Conservation (phyloP, 164 flowering plant genomes). For the Warburgia ugandensis region DNA sequence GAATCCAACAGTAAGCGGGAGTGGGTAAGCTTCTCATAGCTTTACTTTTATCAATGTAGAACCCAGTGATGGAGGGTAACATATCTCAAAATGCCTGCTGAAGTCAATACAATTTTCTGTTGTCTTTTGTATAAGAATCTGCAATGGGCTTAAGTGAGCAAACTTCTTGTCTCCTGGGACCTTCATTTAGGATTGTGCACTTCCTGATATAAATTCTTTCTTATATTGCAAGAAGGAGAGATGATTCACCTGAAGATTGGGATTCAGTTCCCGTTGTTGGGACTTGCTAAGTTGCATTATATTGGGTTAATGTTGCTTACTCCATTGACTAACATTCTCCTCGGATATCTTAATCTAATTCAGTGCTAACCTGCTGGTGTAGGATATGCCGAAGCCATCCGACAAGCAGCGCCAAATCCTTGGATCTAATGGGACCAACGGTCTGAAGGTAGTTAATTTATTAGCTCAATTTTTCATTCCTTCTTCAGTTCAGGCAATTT, state of each 20-base stretch:
- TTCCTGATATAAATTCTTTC: not conserved
- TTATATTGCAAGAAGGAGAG: not conserved
- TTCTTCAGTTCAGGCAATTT: too few species aligned
- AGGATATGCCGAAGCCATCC: conserved; percentile 18
- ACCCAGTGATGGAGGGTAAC: too few species aligned
- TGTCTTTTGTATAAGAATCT: too few species aligned
- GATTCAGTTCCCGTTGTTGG: not conserved
- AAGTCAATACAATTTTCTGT: too few species aligned
- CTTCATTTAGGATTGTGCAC: too few species aligned
- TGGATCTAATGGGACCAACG: conserved; percentile 4
- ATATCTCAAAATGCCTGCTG: too few species aligned
- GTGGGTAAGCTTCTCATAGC: too few species aligned
- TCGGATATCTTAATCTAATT: not conserved
- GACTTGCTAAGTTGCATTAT: not conserved
- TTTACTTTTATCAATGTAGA: too few species aligned
- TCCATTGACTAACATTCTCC: not conserved
- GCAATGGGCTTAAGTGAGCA: too few species aligned
- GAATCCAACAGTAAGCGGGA: too few species aligned
- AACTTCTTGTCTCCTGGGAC: too few species aligned
- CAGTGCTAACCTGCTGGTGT: conserved; percentile 5
- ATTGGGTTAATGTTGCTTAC: not conserved
- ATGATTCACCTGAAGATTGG: not conserved
- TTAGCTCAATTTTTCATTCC: too few species aligned
- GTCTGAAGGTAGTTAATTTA: conserved; percentile 10
- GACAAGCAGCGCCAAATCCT: conserved; percentile 13